phyloP scores from a whole-genome alignment of 2,329 filamentous ascomycete species.

The Diaporthe eres region DNA sequence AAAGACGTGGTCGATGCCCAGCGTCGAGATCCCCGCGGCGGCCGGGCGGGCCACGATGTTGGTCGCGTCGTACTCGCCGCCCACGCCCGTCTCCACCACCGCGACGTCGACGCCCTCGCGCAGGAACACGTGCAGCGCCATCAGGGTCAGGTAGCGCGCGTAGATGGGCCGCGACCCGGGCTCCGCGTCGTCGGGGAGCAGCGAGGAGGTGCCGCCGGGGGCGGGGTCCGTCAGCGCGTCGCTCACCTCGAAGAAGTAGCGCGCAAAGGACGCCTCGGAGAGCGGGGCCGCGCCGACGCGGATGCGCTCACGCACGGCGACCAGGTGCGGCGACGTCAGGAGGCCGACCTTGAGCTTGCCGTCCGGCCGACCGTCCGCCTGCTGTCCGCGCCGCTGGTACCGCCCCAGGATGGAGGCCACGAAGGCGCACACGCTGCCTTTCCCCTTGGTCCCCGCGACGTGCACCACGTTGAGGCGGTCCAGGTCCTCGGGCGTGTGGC shows the following conservation, averaged over 20 bases:
- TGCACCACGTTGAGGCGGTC: constrained; percentile 76
- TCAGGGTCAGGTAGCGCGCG: constrained; percentile 71
- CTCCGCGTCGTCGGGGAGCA: constrained; percentile 50
- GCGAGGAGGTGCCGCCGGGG: constrained; percentile 45
- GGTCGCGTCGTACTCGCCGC: constrained; percentile 78
- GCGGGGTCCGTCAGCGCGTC: constrained; percentile 60
- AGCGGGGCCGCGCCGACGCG: constrained; percentile 72
- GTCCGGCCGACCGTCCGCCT: neutral
- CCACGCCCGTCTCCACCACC: constrained; percentile 77
- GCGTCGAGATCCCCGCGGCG: constrained; percentile 73
- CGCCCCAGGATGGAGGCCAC: constrained; percentile 72
- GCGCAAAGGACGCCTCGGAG: constrained; percentile 70
- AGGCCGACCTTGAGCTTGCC: constrained; percentile 68
- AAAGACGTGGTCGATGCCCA: constrained; percentile 78
- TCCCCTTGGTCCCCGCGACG: constrained; percentile 83
- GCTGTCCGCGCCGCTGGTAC: constrained; percentile 54
- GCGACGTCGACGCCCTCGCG: constrained; percentile 73
- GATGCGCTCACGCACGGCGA: constrained; percentile 77
- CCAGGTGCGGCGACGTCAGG: constrained; percentile 79
- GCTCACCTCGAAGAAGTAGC: constrained; percentile 79
- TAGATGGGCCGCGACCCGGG: constrained; percentile 65
- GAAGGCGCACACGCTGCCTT: constrained; percentile 80
- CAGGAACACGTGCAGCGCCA: constrained; percentile 77
- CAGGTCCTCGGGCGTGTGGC: constrained; percentile 75
- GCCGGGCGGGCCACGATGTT: constrained; percentile 73